Evolutionary conservation across 2,329 filamentous ascomycete species (phyloP).

Genomic region (Cladosporium sp.): DNA sequence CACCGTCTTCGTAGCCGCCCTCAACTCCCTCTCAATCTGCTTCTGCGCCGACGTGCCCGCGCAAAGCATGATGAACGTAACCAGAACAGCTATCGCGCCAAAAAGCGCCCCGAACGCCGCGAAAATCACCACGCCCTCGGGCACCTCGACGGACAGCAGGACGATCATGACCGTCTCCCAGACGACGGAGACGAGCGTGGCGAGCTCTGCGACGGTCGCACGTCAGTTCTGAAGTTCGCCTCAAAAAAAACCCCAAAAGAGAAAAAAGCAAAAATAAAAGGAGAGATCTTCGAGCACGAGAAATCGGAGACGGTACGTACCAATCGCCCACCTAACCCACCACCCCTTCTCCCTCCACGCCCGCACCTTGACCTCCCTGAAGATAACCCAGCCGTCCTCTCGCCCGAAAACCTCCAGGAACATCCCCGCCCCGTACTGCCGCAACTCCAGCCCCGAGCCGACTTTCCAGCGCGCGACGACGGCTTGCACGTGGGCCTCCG

Average conservation of each 20-base stretch:
- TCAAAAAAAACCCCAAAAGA: not conserved
- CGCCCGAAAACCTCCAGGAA: conserved; percentile 15
- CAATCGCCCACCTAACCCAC: no score
- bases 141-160: not conserved
- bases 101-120: not conserved
- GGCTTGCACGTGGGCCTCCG: conserved; percentile 5
- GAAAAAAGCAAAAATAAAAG: not conserved
- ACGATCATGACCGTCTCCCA: not conserved
- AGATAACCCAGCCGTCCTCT: conserved; percentile 17
- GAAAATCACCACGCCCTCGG: not conserved
- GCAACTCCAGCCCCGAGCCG: conserved; percentile 17
- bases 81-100: not conserved
- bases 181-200: not conserved
- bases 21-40: conserved; percentile 4
- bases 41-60: not conserved
- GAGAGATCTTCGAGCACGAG: not conserved
- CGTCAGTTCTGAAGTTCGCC: not conserved
- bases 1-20: not conserved
- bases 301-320: no score
- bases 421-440: conserved; percentile 10
- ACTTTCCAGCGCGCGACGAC: conserved; percentile 15
- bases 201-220: not conserved
- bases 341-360: not conserved
- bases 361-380: conserved; percentile 12
- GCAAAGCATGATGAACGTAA: not conserved